A percentile compares a stretch with the other conserved stretches of the same genome.
phyloP scores from a whole-genome alignment of 169 alveolate species.

The Theileria annulata region DNA sequence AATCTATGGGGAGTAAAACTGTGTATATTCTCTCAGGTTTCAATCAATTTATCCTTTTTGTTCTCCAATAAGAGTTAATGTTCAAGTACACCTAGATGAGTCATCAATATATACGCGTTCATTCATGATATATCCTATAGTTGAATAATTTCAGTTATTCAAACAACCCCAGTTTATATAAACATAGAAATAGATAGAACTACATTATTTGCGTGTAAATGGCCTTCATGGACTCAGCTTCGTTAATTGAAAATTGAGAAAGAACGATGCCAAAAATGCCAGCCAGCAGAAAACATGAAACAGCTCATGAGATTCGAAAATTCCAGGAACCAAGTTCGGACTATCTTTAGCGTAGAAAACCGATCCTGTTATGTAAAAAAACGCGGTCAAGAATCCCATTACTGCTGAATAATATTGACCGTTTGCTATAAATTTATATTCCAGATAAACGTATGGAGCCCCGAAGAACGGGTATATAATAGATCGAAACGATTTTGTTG shows the following conservation, averaged over 20 bases:
- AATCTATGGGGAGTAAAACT: neutral
- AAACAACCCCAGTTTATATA: neutral
- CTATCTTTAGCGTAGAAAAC: conserved; percentile 64
- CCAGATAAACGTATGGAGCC: conserved; percentile 52
- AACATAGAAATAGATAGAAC: neutral
- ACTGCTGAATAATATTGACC: conserved; percentile 41
- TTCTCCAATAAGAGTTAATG: neutral
- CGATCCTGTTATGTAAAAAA: conserved; percentile 67
- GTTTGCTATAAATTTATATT: conserved; percentile 36
- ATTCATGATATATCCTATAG: neutral
- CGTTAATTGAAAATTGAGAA: conserved; percentile 7
- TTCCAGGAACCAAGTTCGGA: conserved; percentile 66
- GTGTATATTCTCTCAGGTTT: neutral
- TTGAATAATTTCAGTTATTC: neutral
- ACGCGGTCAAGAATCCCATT: conserved; percentile 36
- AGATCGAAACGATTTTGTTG: conserved; percentile 53
- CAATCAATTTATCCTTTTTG: neutral
- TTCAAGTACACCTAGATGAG: neutral
- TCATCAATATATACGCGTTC: neutral
- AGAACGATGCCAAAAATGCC: conserved; percentile 60
- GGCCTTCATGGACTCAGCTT: neutral
- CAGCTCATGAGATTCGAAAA: conserved; percentile 70
- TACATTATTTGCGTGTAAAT: neutral
- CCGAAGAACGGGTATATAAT: conserved; percentile 53
- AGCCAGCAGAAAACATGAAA: conserved; percentile 72